Evolutionary conservation across 2,329 filamentous ascomycete species (phyloP).

Genomic region (Diaporthe longicolla): DNA sequence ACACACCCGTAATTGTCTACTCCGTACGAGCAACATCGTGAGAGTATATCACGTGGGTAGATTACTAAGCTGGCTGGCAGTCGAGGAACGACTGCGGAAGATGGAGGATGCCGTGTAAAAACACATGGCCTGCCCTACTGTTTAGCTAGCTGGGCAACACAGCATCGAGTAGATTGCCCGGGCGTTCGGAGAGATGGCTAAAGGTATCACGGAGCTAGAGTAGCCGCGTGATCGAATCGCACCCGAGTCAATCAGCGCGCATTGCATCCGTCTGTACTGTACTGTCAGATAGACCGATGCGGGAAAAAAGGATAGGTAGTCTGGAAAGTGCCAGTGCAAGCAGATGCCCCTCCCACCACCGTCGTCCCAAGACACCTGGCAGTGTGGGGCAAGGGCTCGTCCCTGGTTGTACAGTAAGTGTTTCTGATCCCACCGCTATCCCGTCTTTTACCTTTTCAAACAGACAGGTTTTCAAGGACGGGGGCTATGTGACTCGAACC

Average conservation of each 20-base stretch:
- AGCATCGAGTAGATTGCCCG: constrained; percentile 32
- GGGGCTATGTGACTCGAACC: constrained; percentile 9
- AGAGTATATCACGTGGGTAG: constrained; percentile 18
- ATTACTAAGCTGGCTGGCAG: constrained; percentile 25
- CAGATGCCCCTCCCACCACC: not conserved
- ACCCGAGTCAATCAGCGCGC: constrained; percentile 5
- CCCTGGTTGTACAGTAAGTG: not conserved
- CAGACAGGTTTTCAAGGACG: constrained; percentile 3
- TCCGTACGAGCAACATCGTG: constrained; percentile 17
- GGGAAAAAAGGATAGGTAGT: not conserved
- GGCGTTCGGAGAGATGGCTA: constrained; percentile 18
- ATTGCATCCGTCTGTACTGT: constrained; percentile 9
- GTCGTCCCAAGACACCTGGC: not conserved
- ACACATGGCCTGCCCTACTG: constrained; percentile 14
- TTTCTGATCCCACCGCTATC: not conserved
- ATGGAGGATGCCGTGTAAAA: constrained; percentile 17
- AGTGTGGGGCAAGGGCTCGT: not conserved
- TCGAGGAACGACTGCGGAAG: not conserved
- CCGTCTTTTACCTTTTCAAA: constrained; percentile 10
- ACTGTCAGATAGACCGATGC: constrained; percentile 3
- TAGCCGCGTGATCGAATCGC: constrained; percentile 34
- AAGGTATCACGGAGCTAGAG: constrained; percentile 35
- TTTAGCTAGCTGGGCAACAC: constrained; percentile 21
- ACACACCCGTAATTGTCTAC: no score
- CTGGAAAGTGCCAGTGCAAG: not conserved